A percentile compares a stretch with the other conserved stretches of the same genome.
These are phyloP conservation scores for Stygiomarasmius scandens DNA, from an alignment of 1,284 basidiomycete genomes.

Conservation along the genomic window DNA sequence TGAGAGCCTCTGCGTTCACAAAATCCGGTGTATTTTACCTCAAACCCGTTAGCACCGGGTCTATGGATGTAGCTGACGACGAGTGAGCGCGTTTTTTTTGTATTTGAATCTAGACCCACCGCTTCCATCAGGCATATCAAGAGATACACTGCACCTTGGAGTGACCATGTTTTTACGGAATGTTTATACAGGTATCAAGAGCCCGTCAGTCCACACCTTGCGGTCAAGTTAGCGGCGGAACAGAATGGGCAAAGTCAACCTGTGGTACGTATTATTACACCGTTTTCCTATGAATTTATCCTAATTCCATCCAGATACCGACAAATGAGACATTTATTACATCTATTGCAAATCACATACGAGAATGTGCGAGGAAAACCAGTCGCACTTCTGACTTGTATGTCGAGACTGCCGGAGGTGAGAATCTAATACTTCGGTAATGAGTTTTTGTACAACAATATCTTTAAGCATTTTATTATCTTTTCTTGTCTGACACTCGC, in stretches of 20 bases:
- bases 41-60: constrained; percentile 91
- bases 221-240: constrained; percentile 59
- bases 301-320: constrained; percentile 38
- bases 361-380: constrained; percentile 44
- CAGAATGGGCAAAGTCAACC: neutral
- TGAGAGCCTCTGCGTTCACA: constrained; percentile 66
- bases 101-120: neutral
- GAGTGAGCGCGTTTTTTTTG: constrained; percentile 48
- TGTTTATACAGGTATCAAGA: constrained; percentile 87
- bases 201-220: constrained; percentile 93
- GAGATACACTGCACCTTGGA: constrained; percentile 51
- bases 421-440: constrained; percentile 19
- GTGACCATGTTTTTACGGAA: constrained; percentile 54
- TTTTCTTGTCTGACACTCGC: neutral
- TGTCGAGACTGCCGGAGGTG: constrained; percentile 94
- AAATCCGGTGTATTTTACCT: constrained; percentile 71
- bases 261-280: neutral
- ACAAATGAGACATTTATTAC: constrained; percentile 72
- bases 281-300: constrained; percentile 2
- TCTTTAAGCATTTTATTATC: constrained; percentile 3
- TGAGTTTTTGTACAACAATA: neutral
- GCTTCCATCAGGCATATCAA: constrained; percentile 64
- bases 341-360: constrained; percentile 67
- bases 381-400: constrained; percentile 66
- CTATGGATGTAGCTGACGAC: constrained; percentile 80